Evolutionary conservation across 352 stramenopile genomes (phyloP), one percentile per base, ranked within the genome.

Genomic region (Phytophthora pistaciae): DNA sequence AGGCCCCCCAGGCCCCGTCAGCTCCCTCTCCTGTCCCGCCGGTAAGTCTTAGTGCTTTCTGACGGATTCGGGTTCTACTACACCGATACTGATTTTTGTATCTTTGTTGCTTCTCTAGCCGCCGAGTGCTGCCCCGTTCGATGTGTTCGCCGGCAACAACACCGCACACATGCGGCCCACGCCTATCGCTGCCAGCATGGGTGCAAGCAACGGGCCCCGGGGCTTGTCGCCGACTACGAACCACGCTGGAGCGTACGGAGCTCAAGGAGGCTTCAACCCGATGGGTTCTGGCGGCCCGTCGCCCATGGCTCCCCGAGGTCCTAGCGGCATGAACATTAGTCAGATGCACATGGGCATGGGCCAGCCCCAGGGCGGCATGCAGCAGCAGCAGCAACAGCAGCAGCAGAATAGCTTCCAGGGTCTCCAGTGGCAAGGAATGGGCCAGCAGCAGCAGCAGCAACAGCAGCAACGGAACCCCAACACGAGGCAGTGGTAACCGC

Each of bases 351-450:
- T 94, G 72, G 82, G 81, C 27, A 92, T 92, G 75, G 74, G 72
- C 29, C 77, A 83, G 57, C 69, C 65, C 9, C 77, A 72, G 27
- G 70, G 62, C 18, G 72, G 82, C 20, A 82, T 85, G 60, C 80
- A 91, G 55, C 79, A 84, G 49, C 76, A 75, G 7, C 75, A 82
- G 38, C 29, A 33, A 33, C 29, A 33, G 29, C 72, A 81, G 56
- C 70, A 83, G 56, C 77, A 83, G 60, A 91, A 93, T 84, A 93
- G 88, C 66, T 95, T 95, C 84, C 84, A 92, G 52, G 87, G 87
- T 31, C 76, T 95, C 9, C 87, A 95, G 58, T 95, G 88, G 88
- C 85, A 92, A 58, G 88, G 88, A 44, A 95, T 95, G 88, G 85
- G 85, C 10, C 74, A 87, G 60, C 77, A 87, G 64, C 80, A 83